Conservation (phyloP, 1,139 yeast genomes). For the Lodderomyces oxycetoniae region DNA sequence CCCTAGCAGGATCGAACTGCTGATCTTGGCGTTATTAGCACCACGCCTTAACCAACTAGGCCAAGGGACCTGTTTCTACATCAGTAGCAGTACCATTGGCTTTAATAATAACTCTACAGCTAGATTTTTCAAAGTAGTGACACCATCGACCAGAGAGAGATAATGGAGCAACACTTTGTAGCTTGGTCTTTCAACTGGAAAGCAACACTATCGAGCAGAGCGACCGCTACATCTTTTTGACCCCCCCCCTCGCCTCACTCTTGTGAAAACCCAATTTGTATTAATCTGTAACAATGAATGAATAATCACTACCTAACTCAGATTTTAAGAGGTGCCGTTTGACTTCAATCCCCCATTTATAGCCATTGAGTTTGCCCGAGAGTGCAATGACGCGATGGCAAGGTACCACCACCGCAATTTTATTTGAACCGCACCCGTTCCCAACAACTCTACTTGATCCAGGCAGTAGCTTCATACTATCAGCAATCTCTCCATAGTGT, state of each 20-base stretch:
- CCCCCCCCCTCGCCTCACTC: no score
- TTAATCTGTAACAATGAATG: neutral
- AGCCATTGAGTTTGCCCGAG: slow-evolving; percentile 19
- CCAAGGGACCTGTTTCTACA: slow-evolving; percentile 85
- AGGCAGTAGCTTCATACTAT: slow-evolving; percentile 14
- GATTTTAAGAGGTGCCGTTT: slow-evolving; percentile 14
- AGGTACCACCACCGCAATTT: slow-evolving; percentile 22
- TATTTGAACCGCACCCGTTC: slow-evolving; percentile 23
- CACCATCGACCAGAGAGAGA: no score
- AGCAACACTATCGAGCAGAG: no score
- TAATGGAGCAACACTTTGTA: no score
- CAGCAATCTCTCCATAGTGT: slow-evolving; percentile 18
- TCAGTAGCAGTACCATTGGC: no score
- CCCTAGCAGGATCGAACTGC: slow-evolving; percentile 88
- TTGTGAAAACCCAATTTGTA: neutral
- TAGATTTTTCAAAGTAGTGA: no score
- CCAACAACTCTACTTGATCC: slow-evolving; percentile 21
- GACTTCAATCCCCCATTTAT: slow-evolving; percentile 20
- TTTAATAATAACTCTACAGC: no score
- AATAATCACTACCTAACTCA: slow-evolving; percentile 8
- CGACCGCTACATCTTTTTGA: no score
- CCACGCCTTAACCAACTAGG: slow-evolving; percentile 91
- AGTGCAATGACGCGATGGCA: slow-evolving; percentile 23
- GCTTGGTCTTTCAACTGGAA: no score
- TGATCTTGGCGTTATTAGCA: slow-evolving; percentile 83